Percentiles rank a stretch among this genome's conserved stretches.
These are phyloP conservation scores for Scalesia atractyloides DNA, from an alignment of 129 eudicot species.

Conservation along the genomic window DNA sequence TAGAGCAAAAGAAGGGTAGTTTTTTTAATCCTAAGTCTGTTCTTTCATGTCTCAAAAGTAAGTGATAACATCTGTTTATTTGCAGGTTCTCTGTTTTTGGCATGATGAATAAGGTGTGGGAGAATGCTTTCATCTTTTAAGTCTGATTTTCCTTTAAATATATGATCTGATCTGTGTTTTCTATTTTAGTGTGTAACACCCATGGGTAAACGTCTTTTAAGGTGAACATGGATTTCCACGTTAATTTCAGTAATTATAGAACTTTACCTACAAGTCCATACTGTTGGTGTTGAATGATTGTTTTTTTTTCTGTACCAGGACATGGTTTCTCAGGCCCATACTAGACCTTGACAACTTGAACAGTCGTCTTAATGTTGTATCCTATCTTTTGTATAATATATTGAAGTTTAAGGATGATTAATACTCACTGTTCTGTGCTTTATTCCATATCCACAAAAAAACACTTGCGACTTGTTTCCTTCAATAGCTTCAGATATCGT, in stretches of 20 bases:
- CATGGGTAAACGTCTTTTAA: conserved; percentile 85
- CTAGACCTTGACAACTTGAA: conserved; percentile 41
- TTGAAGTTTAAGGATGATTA: not conserved
- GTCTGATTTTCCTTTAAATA: conserved; percentile 19
- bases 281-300: conserved; percentile 25
- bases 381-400: conserved; percentile 38
- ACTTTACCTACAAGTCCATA: conserved; percentile 1
- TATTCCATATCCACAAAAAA: not conserved
- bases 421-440: not conserved
- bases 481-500: conserved; percentile 70
- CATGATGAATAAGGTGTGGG: conserved; percentile 93
- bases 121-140: conserved; percentile 13
- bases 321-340: conserved; percentile 94
- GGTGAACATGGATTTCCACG: conserved; percentile 45
- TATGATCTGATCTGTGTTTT: conserved; percentile 14
- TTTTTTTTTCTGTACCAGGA: conserved; percentile 42
- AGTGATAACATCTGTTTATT: conserved; percentile 17
- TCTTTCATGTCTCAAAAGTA: not conserved
- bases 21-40: not conserved
- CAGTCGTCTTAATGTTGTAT: conserved; percentile 83
- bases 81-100: conserved; percentile 98
- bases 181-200: conserved; percentile 84
- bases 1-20: conserved; percentile 92
- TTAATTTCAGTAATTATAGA: not conserved
- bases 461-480: conserved; percentile 21